A percentile compares a stretch with the other conserved stretches of the same genome.
Evolutionary conservation across 371 early-diverging fungal genomes (phyloP).

Genomic region (Parasitella parasitica): DNA sequence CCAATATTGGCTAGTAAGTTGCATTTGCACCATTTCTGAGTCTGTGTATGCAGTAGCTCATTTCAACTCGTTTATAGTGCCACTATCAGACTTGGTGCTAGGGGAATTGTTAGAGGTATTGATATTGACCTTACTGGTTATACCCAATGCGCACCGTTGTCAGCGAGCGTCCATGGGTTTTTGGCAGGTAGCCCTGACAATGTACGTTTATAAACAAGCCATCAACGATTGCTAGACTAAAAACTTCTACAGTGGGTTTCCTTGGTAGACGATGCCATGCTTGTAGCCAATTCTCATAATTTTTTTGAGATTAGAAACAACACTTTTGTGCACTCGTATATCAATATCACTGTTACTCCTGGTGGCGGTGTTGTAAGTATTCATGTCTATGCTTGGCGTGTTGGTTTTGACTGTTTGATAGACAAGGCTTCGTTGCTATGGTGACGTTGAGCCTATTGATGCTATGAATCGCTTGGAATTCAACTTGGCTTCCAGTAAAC

Average conservation of each 20-base stretch:
- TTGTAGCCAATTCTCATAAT: background rate
- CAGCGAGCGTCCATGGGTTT: background rate
- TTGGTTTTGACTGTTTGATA: no score
- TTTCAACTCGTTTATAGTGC: background rate
- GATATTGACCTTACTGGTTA: slow-evolving; percentile 3
- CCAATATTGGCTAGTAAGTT: background rate
- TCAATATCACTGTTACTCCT: background rate
- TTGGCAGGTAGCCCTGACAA: no score
- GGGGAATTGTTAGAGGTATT: background rate
- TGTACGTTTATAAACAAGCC: no score
- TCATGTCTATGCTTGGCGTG: no score
- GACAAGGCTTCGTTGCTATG: background rate
- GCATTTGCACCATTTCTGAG: background rate
- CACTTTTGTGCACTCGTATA: background rate
- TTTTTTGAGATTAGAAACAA: slow-evolving; percentile 4
- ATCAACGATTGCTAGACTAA: no score
- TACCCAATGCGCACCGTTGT: background rate
- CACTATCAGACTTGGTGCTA: background rate
- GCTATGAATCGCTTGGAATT: background rate
- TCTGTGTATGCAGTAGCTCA: background rate
- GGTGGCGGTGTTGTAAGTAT: slow-evolving; percentile 5
- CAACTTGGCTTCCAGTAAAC: background rate
- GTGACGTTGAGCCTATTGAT: background rate
- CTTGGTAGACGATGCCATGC: background rate
- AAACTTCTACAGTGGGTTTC: background rate